Evolutionary conservation across 2,329 filamentous ascomycete genomes (phyloP), one percentile per base, ranked within the genome.

Genomic region (Aaosphaeria pasadenensis): DNA sequence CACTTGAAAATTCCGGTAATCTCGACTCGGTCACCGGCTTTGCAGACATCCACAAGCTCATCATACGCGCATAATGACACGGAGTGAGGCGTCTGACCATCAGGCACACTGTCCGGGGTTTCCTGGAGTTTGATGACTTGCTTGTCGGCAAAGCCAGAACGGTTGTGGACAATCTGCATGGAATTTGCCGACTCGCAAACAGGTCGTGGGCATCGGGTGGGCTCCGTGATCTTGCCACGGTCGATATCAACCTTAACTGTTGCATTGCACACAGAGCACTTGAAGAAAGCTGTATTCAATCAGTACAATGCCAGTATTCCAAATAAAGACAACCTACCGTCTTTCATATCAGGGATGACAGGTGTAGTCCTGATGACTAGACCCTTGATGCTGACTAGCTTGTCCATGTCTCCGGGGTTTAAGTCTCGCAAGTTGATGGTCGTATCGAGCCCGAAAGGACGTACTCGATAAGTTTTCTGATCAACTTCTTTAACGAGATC

Each of bases 81-180:
- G 0, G 92, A 96, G 71, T 99, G 94, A 11, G 94, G 94, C 17
- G 94, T 99, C 73, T 99, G 94, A 13, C 94, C 94, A 56, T 96
- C 88, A 43, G 94, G 94, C 13, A 99, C 88, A 35, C 85, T 89
- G 70, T 99, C 94, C 0, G 94, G 94, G 0, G 94, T 99, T 72
- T 99, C 94, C 72, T 99, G 94, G 38, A 99, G 79, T 71, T 99
- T 99, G 74, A 99, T 96, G 50, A 99, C 90, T 69, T 99, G 94
- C 76, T 99, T 99, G 70, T 99, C 94, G 47, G 91, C 87, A 63
- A 99, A 99, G 6, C 83, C 82, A 58, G 91, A 97, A 51, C 94
- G 86, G 71, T 99, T 99, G 77, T 99, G 94, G 17, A 97, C 82
- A 58, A 99, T 95, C 66, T 96, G 89, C 92, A 99, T 97, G 1